Evolutionary conservation across 2,329 filamentous ascomycete species (phyloP).

Genomic region (Shiraia sp.): DNA sequence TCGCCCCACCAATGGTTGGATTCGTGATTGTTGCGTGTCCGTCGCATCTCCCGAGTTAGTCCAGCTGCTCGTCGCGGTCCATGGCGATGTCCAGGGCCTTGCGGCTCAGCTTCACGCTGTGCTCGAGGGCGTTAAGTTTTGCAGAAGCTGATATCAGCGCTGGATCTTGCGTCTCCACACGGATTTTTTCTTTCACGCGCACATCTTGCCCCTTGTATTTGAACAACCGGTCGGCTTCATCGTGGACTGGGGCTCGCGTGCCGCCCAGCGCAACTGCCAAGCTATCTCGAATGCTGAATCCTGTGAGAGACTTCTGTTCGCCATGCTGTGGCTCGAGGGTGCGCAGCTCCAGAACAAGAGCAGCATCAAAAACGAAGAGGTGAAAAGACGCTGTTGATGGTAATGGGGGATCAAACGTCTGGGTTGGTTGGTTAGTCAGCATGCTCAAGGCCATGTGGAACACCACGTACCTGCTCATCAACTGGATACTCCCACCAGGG

Average conservation of each 20-base stretch:
- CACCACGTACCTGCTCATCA: slow-evolving; percentile 58
- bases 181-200: slow-evolving; percentile 84
- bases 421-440: slow-evolving; percentile 2
- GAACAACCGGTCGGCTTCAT: slow-evolving; percentile 78
- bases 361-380: slow-evolving; percentile 58
- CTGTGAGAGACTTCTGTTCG: slow-evolving; percentile 35
- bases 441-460: neutral
- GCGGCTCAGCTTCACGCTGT: slow-evolving; percentile 71
- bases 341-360: slow-evolving; percentile 67
- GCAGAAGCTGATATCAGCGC: slow-evolving; percentile 80
- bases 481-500: slow-evolving; percentile 61
- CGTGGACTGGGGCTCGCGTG: slow-evolving; percentile 47
- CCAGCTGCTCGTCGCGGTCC: slow-evolving; percentile 59
- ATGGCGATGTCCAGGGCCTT: slow-evolving; percentile 78
- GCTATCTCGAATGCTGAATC: slow-evolving; percentile 61
- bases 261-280: slow-evolving; percentile 54
- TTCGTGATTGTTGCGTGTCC: slow-evolving; percentile 14
- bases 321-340: slow-evolving; percentile 60
- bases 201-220: slow-evolving; percentile 71
- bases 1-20: slow-evolving; percentile 11
- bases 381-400: slow-evolving; percentile 75
- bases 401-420: slow-evolving; percentile 65
- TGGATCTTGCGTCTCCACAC: slow-evolving; percentile 87
- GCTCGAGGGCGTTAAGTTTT: slow-evolving; percentile 77
- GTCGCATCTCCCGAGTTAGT: slow-evolving; percentile 17